phyloP scores from a whole-genome alignment of 2,329 filamentous ascomycete species.

The Trichoderma breve region DNA sequence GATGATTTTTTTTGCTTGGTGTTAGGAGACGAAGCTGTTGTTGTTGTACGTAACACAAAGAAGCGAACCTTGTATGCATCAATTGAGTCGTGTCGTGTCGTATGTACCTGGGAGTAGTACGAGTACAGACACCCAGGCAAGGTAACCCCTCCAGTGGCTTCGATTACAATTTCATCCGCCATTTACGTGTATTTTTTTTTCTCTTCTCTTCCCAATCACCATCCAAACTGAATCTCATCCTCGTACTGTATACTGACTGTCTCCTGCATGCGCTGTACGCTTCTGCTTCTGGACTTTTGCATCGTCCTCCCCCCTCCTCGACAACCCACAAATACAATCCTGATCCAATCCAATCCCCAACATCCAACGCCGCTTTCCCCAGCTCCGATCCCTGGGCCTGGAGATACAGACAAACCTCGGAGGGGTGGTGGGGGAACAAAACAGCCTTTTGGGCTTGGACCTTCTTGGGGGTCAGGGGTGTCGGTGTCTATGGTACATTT shows the following conservation, averaged over 20 bases:
- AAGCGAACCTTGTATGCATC: neutral
- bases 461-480: slow-evolving; percentile 8
- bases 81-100: neutral
- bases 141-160: neutral
- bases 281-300: neutral
- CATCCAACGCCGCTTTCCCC: neutral
- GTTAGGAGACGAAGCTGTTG: neutral
- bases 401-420: neutral
- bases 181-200: neutral
- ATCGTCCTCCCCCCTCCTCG: neutral
- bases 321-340: neutral
- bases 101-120: neutral
- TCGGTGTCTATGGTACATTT: neutral
- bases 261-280: neutral
- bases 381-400: neutral
- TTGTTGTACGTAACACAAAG: slow-evolving; percentile 5
- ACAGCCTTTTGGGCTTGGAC: neutral
- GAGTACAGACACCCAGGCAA: neutral
- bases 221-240: neutral
- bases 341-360: neutral
- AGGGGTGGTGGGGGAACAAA: neutral
- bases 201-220: neutral
- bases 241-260: neutral
- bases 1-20: neutral
- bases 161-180: neutral